Evolutionary conservation across 352 stramenopile genomes (phyloP).

Genomic region (Nothophytophthora sp.): DNA sequence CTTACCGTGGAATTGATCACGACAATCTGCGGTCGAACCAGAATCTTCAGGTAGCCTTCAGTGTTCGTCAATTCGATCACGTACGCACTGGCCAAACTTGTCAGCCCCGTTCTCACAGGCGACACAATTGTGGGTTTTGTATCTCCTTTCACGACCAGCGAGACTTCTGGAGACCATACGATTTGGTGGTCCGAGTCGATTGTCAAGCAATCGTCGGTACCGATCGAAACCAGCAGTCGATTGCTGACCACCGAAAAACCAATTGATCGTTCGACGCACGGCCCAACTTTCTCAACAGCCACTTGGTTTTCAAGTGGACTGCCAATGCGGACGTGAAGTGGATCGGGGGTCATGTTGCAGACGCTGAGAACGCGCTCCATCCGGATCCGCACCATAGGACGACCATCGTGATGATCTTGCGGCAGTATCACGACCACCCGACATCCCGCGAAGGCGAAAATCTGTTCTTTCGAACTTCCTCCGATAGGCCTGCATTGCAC

Average conservation of each 20-base stretch:
- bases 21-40: slow-evolving; percentile 51
- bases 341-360: slow-evolving; percentile 28
- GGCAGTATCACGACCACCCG: slow-evolving; percentile 25
- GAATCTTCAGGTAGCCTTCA: slow-evolving; percentile 30
- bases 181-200: neutral
- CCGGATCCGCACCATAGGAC: slow-evolving; percentile 35
- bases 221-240: slow-evolving; percentile 30
- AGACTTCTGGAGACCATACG: slow-evolving; percentile 33
- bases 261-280: slow-evolving; percentile 24
- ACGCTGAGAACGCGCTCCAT: slow-evolving; percentile 35
- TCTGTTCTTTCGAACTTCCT: slow-evolving; percentile 25
- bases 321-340: slow-evolving; percentile 20
- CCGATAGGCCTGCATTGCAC: slow-evolving; percentile 13
- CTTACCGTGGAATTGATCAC: slow-evolving; percentile 65
- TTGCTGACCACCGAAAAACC: slow-evolving; percentile 20
- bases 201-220: slow-evolving; percentile 3
- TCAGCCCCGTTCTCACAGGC: slow-evolving; percentile 1
- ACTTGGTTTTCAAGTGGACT: slow-evolving; percentile 13
- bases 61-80: slow-evolving; percentile 37
- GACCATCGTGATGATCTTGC: slow-evolving; percentile 3
- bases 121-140: slow-evolving; percentile 33
- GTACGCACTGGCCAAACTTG: slow-evolving; percentile 27
- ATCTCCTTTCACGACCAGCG: slow-evolving; percentile 31
- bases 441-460: slow-evolving; percentile 34
- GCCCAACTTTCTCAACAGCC: slow-evolving; percentile 11